Base-by-base conservation (phyloP, 495 filamentous ascomycete genomes). In the Massariosphaeria phaeospora region DNA sequence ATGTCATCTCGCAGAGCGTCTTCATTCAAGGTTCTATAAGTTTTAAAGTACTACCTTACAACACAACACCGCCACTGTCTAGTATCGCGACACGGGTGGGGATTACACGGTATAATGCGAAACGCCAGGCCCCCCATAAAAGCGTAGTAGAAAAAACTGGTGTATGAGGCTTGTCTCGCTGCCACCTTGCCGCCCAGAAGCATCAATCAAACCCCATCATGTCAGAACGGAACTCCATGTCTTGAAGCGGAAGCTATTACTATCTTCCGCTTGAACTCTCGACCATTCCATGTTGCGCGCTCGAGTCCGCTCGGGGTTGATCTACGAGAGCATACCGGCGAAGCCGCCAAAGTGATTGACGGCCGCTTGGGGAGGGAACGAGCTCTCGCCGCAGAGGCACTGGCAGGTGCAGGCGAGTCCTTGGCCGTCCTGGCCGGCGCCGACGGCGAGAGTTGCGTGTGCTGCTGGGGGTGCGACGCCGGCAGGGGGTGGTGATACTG, bases 311-410 rank as follows among this genome's bases (percentile, higher is more conserved):
- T n/a, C n/a, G n/a, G n/a, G n/a, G n/a, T n/a, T n/a, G n/a, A n/a
- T 33, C 33, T 50, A 57, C 5, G 24, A n/a, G n/a, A 62, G 29
- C 47, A 34, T 48, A 13, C 61, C 64, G 2, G 48, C 40, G 43
- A 66, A 64, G 6, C 66, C 66, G 7, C 66, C 66, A 31, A 68
- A 68, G 39, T 40, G 33, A 31, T 52, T 54, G 18, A 46, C 20
- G 3, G 55, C 66, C 2, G 60, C 63, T 3, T 17, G 38, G 5
- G 43, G 35, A 5, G 66, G 66, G 57, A 68, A 66, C 3, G 48
- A 43, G 54, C 61, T 65, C 30, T 50, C 39, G 30, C 63, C 66
- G 45, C 66, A 68, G 40, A 68, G 48, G 41, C 66, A 68, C 8
- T 48, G 29, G 57, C 66, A 68, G 13, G 39, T 41, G 45, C 66